phyloP scores from a whole-genome alignment of 768 basidiomycete genomes.

The Termitomyces sp. region DNA sequence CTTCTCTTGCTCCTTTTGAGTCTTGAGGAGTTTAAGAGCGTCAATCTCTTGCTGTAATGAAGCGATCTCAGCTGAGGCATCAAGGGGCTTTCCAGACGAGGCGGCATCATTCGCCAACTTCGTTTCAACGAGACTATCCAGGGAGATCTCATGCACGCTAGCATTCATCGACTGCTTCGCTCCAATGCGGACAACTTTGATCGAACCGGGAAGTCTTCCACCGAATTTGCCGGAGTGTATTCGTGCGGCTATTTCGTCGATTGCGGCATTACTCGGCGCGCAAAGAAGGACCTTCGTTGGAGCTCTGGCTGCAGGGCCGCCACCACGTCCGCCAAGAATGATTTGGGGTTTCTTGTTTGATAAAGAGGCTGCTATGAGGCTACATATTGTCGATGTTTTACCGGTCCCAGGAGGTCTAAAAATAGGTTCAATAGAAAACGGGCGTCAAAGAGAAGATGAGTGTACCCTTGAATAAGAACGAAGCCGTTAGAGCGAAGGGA shows the following conservation, averaged over 20 bases:
- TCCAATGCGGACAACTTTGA: conserved; percentile 91
- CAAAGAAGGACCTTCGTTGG: conserved; percentile 76
- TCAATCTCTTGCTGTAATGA: conserved; percentile 64
- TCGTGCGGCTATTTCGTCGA: conserved; percentile 91
- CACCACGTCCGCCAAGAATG: conserved; percentile 45
- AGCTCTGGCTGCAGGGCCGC: conserved; percentile 30
- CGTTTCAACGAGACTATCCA: conserved; percentile 82
- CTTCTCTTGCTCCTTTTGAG: conserved; percentile 57
- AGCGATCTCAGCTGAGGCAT: conserved; percentile 52
- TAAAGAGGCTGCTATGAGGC: conserved; percentile 81
- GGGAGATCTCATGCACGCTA: conserved; percentile 77
- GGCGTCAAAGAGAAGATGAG: background rate
- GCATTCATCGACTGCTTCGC: conserved; percentile 67
- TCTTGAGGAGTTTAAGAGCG: conserved; percentile 52
- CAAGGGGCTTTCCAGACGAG: conserved; percentile 29
- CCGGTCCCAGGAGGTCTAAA: conserved; percentile 93
- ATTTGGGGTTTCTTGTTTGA: conserved; percentile 55
- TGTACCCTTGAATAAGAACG: conserved; percentile 90
- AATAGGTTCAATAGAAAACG: background rate
- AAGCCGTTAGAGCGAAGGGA: conserved; percentile 74
- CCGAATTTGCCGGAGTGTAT: conserved; percentile 74
- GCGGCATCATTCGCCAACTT: conserved; percentile 47
- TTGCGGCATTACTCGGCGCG: conserved; percentile 97
- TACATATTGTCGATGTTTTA: conserved; percentile 97
- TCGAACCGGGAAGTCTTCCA: conserved; percentile 43